These are phyloP conservation scores for Kwoniella bestiolae DNA, from an alignment of 768 basidiomycete species.

Conservation along the genomic window DNA sequence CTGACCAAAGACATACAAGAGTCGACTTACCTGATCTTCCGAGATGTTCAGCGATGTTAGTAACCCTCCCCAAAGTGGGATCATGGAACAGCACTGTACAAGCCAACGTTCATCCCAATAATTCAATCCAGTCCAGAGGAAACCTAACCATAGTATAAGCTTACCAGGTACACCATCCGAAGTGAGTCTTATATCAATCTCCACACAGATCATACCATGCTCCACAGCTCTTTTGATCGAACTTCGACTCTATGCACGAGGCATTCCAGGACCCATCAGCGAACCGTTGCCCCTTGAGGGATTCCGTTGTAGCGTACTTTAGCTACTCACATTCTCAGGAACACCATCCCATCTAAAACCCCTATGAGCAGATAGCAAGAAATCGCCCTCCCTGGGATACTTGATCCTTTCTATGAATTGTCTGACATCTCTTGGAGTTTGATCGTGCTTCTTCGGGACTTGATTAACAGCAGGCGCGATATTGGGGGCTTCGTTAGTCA, in stretches of 20 bases:
- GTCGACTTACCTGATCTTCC: slow-evolving; percentile 5
- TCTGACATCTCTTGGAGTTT: not conserved
- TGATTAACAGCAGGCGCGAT: too few species aligned
- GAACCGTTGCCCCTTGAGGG: not conserved
- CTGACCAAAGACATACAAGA: not conserved
- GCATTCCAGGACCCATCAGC: too few species aligned
- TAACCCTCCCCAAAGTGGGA: slow-evolving; percentile 4
- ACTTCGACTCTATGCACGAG: slow-evolving; percentile 3
- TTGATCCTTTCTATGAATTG: slow-evolving; percentile 17
- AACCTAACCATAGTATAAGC: not conserved
- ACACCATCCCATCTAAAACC: slow-evolving; percentile 18
- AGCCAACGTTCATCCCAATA: not conserved
- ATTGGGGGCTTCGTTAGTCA: too few species aligned
- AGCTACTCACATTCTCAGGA: slow-evolving; percentile 16
- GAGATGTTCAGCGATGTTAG: slow-evolving; percentile 17
- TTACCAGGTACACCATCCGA: slow-evolving; percentile 11
- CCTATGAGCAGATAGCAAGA: slow-evolving; percentile 20
- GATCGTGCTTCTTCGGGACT: too few species aligned
- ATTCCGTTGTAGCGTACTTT: not conserved
- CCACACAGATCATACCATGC: slow-evolving; percentile 11
- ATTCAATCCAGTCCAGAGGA: not conserved
- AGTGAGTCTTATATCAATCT: slow-evolving; percentile 20
- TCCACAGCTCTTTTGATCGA: slow-evolving; percentile 12
- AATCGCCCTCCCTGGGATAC: slow-evolving; percentile 2
- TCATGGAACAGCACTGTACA: slow-evolving; percentile 15